Base-by-base conservation (phyloP, 192 early-diverging fungal species). In the Rhizophlyctis rosea region DNA sequence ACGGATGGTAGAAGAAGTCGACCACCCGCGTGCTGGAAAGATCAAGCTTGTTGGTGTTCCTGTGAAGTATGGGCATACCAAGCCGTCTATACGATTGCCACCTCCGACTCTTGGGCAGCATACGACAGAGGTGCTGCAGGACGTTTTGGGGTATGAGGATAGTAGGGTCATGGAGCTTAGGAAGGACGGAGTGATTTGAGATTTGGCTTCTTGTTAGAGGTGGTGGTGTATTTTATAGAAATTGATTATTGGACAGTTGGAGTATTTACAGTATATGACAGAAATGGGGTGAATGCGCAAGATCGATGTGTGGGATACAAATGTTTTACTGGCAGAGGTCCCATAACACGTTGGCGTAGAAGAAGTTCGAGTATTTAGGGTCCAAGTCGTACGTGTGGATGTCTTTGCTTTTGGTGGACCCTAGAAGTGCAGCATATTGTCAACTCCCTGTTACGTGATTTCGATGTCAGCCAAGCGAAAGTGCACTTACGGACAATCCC, bases 41-140 rank as follows among this genome's bases (percentile, higher is more conserved):
- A 87, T 98, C 54, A 88, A 84, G 61, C 47, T 96, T 27, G 81
- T 87, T 0, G 91, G 89, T 3, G 74, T 78, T 31, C 82, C 95
- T 0, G 90, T 93, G 23, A 87, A 90, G 74, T 98, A 87, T 61
- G 87, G 83, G 34, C 77, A 78, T 1, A 87, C 82, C 0, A 70
- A 77, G 13, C 82, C 83, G 18, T 80, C 65, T 25, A 85, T 93
- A 53, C 69, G 90, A 21, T 49, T 80, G 21, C 86, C 92, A 4
- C 94, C 95, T 18, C 93, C 92, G 18, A 69, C 83, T 54, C 74
- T 96, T 14, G 95, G 94, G 34, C 83, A 96, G 64, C 94, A 98
- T 75, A 96, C 93, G 4, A 73, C 78, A n/a, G 84, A 90, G 34
- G 78, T 98, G 18, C 71, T 98, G 60, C 57, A 34, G 23, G 59